Percentiles rank a stretch among this genome's conserved stretches.
Conservation (phyloP, 2,329 filamentous ascomycete genomes). For the Xylaria sp. region DNA sequence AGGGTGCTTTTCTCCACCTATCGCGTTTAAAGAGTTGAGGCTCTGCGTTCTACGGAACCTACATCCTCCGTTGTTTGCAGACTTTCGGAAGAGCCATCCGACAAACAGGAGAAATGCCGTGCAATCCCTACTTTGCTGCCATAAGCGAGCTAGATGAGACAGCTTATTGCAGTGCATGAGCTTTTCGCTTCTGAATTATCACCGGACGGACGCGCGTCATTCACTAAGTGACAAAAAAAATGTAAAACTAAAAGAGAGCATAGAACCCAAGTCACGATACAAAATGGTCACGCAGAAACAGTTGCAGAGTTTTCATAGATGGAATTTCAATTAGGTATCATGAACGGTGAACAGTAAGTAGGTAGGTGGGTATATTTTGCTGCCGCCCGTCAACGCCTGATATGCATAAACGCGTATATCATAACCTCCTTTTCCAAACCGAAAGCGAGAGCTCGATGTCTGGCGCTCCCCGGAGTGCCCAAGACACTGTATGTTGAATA, state of each 20-base stretch:
- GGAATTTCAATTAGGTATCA: constrained; percentile 31
- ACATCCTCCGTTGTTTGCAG: constrained; percentile 24
- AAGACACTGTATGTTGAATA: constrained; percentile 3
- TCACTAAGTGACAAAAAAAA: background rate
- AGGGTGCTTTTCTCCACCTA: constrained; percentile 32
- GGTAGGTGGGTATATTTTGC: constrained; percentile 32
- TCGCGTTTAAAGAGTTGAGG: constrained; percentile 19
- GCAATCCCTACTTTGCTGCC: background rate
- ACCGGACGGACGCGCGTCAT: background rate
- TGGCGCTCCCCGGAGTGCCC: background rate
- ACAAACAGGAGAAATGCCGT: background rate
- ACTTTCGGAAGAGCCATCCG: constrained; percentile 13
- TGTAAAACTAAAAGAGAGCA: background rate
- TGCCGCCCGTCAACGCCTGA: constrained; percentile 20
- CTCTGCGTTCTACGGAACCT: constrained; percentile 31
- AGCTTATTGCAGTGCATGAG: background rate
- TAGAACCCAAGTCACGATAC: background rate
- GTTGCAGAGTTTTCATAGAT: background rate
- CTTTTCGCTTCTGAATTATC: background rate
- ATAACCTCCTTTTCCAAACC: constrained; percentile 15
- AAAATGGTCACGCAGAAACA: background rate
- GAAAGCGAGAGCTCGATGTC: constrained; percentile 2
- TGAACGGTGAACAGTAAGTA: constrained; percentile 18
- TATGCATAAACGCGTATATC: constrained; percentile 30
- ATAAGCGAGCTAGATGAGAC: background rate